phyloP scores from a whole-genome alignment of 176 grass and related monocot genomes.

The Aegilops sharonensis region DNA sequence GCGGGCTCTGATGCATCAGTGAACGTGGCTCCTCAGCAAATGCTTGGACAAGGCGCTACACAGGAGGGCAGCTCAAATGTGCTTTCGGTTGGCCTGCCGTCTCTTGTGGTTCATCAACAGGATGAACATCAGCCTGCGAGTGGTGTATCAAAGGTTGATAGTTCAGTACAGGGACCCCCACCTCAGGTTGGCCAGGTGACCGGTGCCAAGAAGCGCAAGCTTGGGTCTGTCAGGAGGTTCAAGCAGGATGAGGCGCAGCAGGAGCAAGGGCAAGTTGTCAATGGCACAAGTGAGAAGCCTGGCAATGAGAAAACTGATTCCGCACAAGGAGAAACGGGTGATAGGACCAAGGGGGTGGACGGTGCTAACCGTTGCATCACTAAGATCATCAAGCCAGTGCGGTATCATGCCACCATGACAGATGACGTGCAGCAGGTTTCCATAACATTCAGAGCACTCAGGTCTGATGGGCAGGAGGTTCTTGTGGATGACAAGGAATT shows the following conservation, averaged over 20 bases:
- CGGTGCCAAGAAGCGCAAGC: slow-evolving; percentile 95
- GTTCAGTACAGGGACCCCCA: slow-evolving; percentile 26
- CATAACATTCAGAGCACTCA: slow-evolving; percentile 79
- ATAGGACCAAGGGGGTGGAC: slow-evolving; percentile 51
- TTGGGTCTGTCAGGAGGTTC: slow-evolving; percentile 87
- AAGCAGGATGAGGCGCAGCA: slow-evolving; percentile 33
- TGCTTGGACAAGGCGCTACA: slow-evolving; percentile 4
- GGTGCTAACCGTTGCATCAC: slow-evolving; percentile 45
- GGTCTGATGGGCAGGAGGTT: slow-evolving; percentile 74
- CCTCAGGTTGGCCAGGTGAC: slow-evolving; percentile 67
- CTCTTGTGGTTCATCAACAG: slow-evolving; percentile 44
- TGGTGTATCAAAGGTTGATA: slow-evolving; percentile 46
- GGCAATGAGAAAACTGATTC: slow-evolving; percentile 45
- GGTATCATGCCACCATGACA: slow-evolving; percentile 49
- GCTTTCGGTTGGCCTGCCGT: slow-evolving; percentile 26
- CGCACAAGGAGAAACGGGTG: slow-evolving; percentile 58
- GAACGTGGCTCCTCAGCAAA: slow-evolving; percentile 15
- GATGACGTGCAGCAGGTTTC: slow-evolving; percentile 84
- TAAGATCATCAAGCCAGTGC: slow-evolving; percentile 78
- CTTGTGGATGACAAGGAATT: slow-evolving; percentile 76
- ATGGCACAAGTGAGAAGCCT: slow-evolving; percentile 38
- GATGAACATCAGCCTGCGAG: slow-evolving; percentile 39
- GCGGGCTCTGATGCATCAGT: slow-evolving; percentile 10
- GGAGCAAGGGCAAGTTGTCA: slow-evolving; percentile 27
- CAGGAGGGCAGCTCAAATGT: slow-evolving; percentile 35